Conservation (phyloP, 1,284 basidiomycete species). For the Volvariella surrecta region DNA sequence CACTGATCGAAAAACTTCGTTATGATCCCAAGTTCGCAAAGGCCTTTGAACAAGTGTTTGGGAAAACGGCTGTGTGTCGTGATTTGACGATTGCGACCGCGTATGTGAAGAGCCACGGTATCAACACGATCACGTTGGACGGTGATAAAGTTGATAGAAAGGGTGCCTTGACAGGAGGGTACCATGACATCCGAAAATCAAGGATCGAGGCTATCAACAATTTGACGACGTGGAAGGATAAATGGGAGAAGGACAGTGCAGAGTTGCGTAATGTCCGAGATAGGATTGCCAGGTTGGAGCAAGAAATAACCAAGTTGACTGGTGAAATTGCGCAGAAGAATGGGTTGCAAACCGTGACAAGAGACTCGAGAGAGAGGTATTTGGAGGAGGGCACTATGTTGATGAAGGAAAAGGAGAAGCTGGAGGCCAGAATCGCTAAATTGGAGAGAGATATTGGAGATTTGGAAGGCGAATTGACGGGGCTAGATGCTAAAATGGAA, state of each 20-base stretch:
- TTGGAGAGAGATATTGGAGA: conserved; percentile 68
- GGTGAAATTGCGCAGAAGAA: conserved; percentile 70
- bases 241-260: conserved; percentile 59
- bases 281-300: conserved; percentile 68
- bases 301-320: conserved; percentile 75
- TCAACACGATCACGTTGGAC: conserved; percentile 96
- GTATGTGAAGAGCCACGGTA: conserved; percentile 89
- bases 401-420: conserved; percentile 64
- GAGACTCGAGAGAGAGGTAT: conserved; percentile 62
- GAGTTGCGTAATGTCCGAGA: conserved; percentile 70
- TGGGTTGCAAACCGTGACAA: conserved; percentile 64
- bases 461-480: conserved; percentile 61
- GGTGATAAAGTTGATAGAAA: conserved; percentile 98
- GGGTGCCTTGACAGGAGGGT: conserved; percentile 93
- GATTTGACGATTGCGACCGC: conserved; percentile 89
- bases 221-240: conserved; percentile 71
- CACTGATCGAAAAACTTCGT: conserved; percentile 77
- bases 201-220: conserved; percentile 83
- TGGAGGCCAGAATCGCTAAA: conserved; percentile 52
- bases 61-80: conserved; percentile 92
- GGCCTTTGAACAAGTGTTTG: conserved; percentile 98
- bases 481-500: conserved; percentile 48
- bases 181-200: conserved; percentile 86
- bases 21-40: conserved; percentile 70
- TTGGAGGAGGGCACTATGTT: conserved; percentile 56